Evolutionary conservation across 1,284 basidiomycete genomes (phyloP), one percentile per base, ranked within the genome.

Genomic region (Xanthoconium separans): DNA sequence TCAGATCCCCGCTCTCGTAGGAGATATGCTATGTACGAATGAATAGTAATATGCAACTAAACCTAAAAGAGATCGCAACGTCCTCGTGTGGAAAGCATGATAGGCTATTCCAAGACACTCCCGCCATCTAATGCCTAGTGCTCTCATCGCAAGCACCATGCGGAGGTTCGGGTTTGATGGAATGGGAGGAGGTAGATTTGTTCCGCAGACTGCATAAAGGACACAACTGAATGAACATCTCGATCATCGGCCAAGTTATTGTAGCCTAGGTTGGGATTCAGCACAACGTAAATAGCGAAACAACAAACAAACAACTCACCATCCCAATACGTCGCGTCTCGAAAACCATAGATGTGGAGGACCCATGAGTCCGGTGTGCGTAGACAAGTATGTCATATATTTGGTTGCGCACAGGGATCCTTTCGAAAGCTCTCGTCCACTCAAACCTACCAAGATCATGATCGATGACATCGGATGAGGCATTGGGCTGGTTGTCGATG

Each of bases 241-340:
- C 85, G 8, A 81, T 77, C 82, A 88, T 88, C 6, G 85, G 84
- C 85, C 85, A 88, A 11, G 85, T 87, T 51, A 88, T 78, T 20
- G 75, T 75, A 37, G 83, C 77, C 85, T 88, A 58, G 18, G 50
- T 41, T 47, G 46, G 9, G 50, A 18, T 24, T 62, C 47, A 55
- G 50, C 58, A 47, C 57, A 58, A 44, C 36, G 18, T 20, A 43
- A 43, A 51, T 51, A 34, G 5, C 3, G 41, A 46, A 56, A 55
- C 42, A 44, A 48, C 22, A 7, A 29, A 53, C 15, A 18, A 75
- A 53, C 15, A 18, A 75, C 84, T 70, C 62, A 88, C 85, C 56
- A 87, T 78, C 56, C 83, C 82, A 18, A 84, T 75, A 53, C 77
- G 73, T 52, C 78, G 74, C 36, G 79, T 72, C 65, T 84, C 82